Evolutionary conservation across 2,329 filamentous ascomycete genomes (phyloP), one percentile per base, ranked within the genome.

Genomic region (Penicillium sp.): DNA sequence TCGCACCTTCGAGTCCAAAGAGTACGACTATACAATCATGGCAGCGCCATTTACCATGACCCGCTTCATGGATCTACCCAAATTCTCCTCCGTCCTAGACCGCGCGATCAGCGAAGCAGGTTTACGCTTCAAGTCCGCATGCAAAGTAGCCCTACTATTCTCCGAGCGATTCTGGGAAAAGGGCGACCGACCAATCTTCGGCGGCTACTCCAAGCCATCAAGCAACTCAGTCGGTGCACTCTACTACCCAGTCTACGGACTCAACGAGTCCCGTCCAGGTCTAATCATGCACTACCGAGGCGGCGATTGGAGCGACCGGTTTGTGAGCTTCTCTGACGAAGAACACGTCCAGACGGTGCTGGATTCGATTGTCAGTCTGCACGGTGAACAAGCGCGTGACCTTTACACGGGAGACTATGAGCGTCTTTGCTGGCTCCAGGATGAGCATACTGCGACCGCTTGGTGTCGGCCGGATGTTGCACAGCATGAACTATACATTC

Each of bases 1-100:
- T 40, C 61, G 64, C n/a, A 69, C 66, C 15, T 62, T 47, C 38
- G 61, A 69, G 31, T 62, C 65, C 4, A 70, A 73, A n/a, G 63
- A 66, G 1, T 77, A 75, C 35, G 75, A 77, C 54, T 77, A 77
- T 55, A 66, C 74, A 2, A 69, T 77, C 42, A 75, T 75, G 63
- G 71, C 71, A 8, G 71, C 71, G 0, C 75, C 75, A 0, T 71
- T 77, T 47, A 77, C 74, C 25, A 63, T 75, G 50, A 69, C 73
- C 19, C 70, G 73, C 31, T 73, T 74, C 55, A 75, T 73, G 75
- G 67, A 76, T 6, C 54, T 76, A 1, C 74, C 75, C 0, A 59
- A 62, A 6, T 76, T 73, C 62, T 76, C 75, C 3, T 66, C 65
- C 1, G 62, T 69, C 1, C 57, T 71, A 2, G 54, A 56, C 17